These are phyloP conservation scores for Arachnomyces sp. DNA, from an alignment of 2,329 filamentous ascomycete species.

Conservation along the genomic window DNA sequence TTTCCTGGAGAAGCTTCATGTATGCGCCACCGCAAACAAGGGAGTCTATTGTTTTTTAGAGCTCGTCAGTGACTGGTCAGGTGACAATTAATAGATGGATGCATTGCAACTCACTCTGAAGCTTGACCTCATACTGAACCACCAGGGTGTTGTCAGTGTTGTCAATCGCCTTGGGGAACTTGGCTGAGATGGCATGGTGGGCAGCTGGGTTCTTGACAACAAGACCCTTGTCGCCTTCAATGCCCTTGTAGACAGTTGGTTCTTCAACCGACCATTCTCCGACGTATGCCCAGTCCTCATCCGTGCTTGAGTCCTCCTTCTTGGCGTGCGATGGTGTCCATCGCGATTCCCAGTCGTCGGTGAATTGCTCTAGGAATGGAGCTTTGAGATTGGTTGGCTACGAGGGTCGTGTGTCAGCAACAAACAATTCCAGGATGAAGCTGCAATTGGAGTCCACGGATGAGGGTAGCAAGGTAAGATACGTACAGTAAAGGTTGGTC, in stretches of 20 bases:
- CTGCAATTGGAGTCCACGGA: constrained; percentile 7
- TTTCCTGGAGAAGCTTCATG: constrained; percentile 97
- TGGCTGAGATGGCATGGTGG: constrained; percentile 98
- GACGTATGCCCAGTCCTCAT: constrained; percentile 93
- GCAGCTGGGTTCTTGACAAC: constrained; percentile 97
- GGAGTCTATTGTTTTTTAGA: no score
- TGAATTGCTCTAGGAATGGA: constrained; percentile 97
- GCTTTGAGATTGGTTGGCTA: constrained; percentile 84
- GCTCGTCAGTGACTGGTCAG: constrained; percentile 25
- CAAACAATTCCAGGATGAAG: constrained; percentile 11
- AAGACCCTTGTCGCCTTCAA: constrained; percentile 90
- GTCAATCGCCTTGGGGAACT: constrained; percentile 93
- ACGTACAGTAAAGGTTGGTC: constrained; percentile 84
- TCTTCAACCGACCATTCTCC: constrained; percentile 97
- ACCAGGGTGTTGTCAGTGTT: constrained; percentile 97
- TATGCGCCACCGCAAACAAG: constrained; percentile 98
- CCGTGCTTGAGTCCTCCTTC: constrained; percentile 76
- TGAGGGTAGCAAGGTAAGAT: constrained; percentile 4
- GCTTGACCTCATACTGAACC: constrained; percentile 98
- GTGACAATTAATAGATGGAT: not conserved
- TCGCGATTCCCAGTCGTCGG: constrained; percentile 84
- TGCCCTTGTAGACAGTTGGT: constrained; percentile 80
- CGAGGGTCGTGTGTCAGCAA: constrained; percentile 1
- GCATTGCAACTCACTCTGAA: constrained; percentile 69
- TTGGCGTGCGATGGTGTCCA: constrained; percentile 96